Base-by-base conservation (phyloP, 768 basidiomycete genomes). In the Pisolithus marmoratus region DNA sequence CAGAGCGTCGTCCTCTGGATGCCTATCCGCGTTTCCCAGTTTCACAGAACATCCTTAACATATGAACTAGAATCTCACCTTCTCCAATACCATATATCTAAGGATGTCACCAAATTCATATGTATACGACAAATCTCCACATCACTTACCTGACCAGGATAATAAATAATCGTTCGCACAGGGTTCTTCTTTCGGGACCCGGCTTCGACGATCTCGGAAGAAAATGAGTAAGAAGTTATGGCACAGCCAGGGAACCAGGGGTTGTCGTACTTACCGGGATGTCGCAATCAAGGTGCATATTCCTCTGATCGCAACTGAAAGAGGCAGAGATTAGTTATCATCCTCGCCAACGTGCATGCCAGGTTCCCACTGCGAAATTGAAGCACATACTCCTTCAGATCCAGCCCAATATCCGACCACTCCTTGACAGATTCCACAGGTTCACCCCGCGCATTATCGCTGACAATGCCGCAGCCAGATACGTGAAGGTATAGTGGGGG, bases 401-500 rank as follows among this genome's bases (percentile, higher is more conserved):
- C 60, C 47, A 76, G 64, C 37, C 63, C 68, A 5, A 71, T 64
- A 50, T 78, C 76, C 4, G 66, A 62, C 61, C 72, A 74, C 29
- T 60, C 60, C 17, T 63, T 64, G 53, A 72, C 58, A 24, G 62
- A 50, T 5, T 66, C 64, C 20, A 71, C 54, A 17, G 57, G 56
- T 54, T 75, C 72, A 12, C 75, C 75, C 22, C 65, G 64, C 5
- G 71, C 65, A 51, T 72, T 72, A 61, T 77, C 72, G 49, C 69
- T 69, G 31, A 68, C 42, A 42, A 77, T 69, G 19, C 70, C 74
- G 9, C 63, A 60, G 3, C 76, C 75, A 2, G 75, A 75, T 19
- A 74, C 60, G 38, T 78, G 74, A 44, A 77, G 64, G 49, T 74
- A 77, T 23, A 76, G 50, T 0, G 75, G 76, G 1, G 73, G 70